Evolutionary conservation across 2,329 filamentous ascomycete genomes (phyloP).

Genomic region (Nigrospora oryzae): DNA sequence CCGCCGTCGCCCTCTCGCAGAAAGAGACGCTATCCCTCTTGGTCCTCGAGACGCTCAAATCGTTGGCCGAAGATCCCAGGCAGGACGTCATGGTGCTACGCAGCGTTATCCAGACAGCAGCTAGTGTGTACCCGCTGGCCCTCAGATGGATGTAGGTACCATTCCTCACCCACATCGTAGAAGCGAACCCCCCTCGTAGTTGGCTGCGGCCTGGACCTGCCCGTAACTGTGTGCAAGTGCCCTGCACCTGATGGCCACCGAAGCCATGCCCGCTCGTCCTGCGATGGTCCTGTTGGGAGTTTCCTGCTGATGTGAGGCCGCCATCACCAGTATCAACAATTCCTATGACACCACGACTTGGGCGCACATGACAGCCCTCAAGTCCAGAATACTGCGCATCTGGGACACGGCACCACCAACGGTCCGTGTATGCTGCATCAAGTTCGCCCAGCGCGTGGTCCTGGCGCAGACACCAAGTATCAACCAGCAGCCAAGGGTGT

Average conservation of each 20-base stretch:
- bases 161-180: too few relatives aligned
- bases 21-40: slow-evolving; percentile 74
- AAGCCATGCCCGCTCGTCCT: too few relatives aligned
- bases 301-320: slow-evolving; percentile 16
- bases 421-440: slow-evolving; percentile 89
- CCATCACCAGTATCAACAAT: slow-evolving; percentile 66
- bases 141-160: slow-evolving; percentile 86
- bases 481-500: slow-evolving; percentile 74
- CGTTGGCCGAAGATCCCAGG: slow-evolving; percentile 60
- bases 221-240: too few relatives aligned
- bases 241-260: too few relatives aligned
- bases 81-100: slow-evolving; percentile 77
- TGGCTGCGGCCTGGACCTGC: too few relatives aligned
- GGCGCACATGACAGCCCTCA: slow-evolving; percentile 83
- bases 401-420: slow-evolving; percentile 76
- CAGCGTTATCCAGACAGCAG: slow-evolving; percentile 77
- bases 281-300: too few relatives aligned
- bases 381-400: slow-evolving; percentile 76
- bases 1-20: slow-evolving; percentile 65
- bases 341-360: slow-evolving; percentile 73
- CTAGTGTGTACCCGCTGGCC: slow-evolving; percentile 87
- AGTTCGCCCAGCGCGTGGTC: slow-evolving; percentile 90
- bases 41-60: slow-evolving; percentile 69
- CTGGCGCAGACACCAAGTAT: slow-evolving; percentile 83
- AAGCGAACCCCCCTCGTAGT: too few relatives aligned